Evolutionary conservation across 345 rosid species (phyloP), one percentile per base, ranked within the genome.

Genomic region (Populus tremula): DNA sequence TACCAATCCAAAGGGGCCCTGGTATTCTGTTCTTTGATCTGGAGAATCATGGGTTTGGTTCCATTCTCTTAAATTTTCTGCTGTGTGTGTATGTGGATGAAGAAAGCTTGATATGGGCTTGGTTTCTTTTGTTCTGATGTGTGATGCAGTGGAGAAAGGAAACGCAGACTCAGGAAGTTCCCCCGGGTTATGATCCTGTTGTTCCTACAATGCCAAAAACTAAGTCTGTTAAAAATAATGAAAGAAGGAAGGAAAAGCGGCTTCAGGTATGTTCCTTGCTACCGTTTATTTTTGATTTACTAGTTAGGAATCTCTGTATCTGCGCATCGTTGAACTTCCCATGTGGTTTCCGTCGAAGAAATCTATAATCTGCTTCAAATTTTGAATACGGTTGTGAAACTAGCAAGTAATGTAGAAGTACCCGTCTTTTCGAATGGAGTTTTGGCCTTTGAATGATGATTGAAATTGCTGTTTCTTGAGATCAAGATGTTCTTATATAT

Each of bases 171-270:
- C 92, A 79, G 73, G 88, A 74, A 38, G 87, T 76, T 71, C 98
- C 94, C 71, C 99, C 98, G 2, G 99, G 99, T 77, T 96, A 90
- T 83, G 94, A 91, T 61, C 90, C 88, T 2, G 80, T 11, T 68
- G 2, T 67, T 25, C 94, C 88, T 82, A 69, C 87, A 71, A 96
- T 91, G 78, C 88, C 97, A n/a, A 96, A 91, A 87, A 87, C 94
- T 2, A 93, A 96, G 81, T 67, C 97, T 45, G 95, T 86, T 2
- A 93, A 90, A 84, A 91, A 89, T 81, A 92, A 96, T 27, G 98
- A 91, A 80, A 87, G 97, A 54, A 96, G 89, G 91, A 93, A 90
- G 89, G 98, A 96, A 89, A 93, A 93, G 87, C 82, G 90, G 81
- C 79, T 86, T 66, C 96, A 92, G 94, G 98, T 91, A 70, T 82